Conservation (phyloP, 345 rosid species). For the Syzygium jambos region DNA sequence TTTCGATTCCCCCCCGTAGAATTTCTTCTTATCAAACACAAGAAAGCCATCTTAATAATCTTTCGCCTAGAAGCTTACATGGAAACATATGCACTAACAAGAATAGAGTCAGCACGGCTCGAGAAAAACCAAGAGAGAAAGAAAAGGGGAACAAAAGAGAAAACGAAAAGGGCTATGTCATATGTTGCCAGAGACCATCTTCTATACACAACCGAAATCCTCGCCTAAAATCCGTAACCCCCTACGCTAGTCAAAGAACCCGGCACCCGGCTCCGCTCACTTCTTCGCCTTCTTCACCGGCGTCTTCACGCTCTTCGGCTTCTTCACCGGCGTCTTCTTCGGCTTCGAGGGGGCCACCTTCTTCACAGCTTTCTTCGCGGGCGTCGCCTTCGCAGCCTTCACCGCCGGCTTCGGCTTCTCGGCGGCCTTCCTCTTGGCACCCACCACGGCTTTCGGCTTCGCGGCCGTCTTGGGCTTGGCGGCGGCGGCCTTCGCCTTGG, state of each 20-base stretch:
- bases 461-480: not conserved
- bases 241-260: not conserved
- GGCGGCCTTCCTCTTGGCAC: not conserved
- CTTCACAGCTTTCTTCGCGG: conserved; percentile 5
- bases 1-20: not conserved
- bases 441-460: not conserved
- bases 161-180: not conserved
- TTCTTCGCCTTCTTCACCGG: conserved; percentile 28
- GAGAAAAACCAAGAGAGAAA: not conserved
- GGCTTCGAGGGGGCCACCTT: not conserved
- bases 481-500: not conserved
- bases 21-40: not conserved
- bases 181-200: not conserved
- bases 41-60: not conserved
- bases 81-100: not conserved
- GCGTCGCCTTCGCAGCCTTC: conserved; percentile 17
- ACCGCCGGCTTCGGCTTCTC: conserved; percentile 5
- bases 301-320: conserved; percentile 25
- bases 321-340: conserved; percentile 11
- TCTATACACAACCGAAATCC: conserved; percentile 1
- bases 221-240: not conserved
- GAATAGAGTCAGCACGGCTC: not conserved
- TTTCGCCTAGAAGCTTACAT: not conserved
- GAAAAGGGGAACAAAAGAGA: not conserved
- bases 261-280: not conserved